Evolutionary conservation across 192 early-diverging fungal genomes (phyloP).

Genomic region (Backusella australiensis): DNA sequence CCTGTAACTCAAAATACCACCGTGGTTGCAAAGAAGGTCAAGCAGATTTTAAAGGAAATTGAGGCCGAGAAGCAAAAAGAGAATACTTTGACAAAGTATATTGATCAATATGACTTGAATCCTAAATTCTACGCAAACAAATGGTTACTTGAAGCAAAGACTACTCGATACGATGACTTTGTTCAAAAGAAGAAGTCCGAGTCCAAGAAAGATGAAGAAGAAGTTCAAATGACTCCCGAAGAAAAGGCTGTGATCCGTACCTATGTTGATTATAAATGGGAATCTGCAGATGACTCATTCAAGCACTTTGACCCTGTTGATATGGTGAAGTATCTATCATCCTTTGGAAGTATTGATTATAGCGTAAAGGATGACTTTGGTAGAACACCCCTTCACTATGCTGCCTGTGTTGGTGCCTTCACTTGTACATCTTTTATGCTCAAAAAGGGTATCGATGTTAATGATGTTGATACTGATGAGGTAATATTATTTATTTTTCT

Average conservation of each 20-base stretch:
- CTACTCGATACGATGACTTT: not conserved
- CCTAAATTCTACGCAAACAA: not conserved
- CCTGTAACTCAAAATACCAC: conserved; percentile 35
- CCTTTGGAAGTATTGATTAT: conserved; percentile 18
- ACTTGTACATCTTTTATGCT: conserved; percentile 44
- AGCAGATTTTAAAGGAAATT: conserved; percentile 19
- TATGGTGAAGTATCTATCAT: conserved; percentile 41
- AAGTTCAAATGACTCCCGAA: not conserved
- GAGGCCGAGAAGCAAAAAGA: conserved; percentile 1
- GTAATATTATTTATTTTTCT: conserved; percentile 11
- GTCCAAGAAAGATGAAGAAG: not conserved
- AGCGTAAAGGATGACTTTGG: conserved; percentile 49
- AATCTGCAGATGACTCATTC: not conserved
- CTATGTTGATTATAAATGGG: conserved; percentile 31
- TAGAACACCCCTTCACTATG: conserved; percentile 54
- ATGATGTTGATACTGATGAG: conserved; percentile 30
- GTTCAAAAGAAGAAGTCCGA: not conserved
- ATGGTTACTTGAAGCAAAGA: conserved; percentile 22
- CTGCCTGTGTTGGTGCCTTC: conserved; percentile 46
- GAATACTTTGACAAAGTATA: not conserved
- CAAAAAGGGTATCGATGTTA: conserved; percentile 22
- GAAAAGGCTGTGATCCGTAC: not conserved
- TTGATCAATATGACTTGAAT: not conserved
- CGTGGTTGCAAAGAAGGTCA: conserved; percentile 19
- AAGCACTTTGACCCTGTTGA: conserved; percentile 50